Conservation (phyloP, 2,329 filamentous ascomycete genomes). For the Emergomyces africanus region DNA sequence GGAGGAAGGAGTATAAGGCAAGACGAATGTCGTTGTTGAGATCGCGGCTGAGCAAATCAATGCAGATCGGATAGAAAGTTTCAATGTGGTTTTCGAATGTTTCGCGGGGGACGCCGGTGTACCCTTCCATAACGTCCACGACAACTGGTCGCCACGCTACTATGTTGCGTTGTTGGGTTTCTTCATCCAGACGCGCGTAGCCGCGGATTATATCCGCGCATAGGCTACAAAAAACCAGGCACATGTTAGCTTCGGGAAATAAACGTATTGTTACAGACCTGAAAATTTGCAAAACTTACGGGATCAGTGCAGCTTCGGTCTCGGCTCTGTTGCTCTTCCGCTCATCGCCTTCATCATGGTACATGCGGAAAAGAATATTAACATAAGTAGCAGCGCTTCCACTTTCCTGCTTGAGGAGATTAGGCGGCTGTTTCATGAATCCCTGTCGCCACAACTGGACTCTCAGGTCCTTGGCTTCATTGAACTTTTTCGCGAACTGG, state of each 20-base stretch:
- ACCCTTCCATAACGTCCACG: constrained; percentile 91
- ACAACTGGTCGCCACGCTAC: constrained; percentile 95
- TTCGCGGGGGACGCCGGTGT: constrained; percentile 64
- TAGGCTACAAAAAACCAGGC: constrained; percentile 37
- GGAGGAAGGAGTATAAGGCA: constrained; percentile 63
- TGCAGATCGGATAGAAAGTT: constrained; percentile 73
- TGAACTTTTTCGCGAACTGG: constrained; percentile 93
- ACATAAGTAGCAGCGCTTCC: constrained; percentile 92
- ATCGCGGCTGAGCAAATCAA: constrained; percentile 73
- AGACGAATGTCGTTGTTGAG: constrained; percentile 65
- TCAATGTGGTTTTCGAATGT: constrained; percentile 70
- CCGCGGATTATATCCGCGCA: constrained; percentile 87
- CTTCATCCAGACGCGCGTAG: constrained; percentile 80
- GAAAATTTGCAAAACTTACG: constrained; percentile 34
- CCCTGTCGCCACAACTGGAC: constrained; percentile 93
- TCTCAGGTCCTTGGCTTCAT: constrained; percentile 89
- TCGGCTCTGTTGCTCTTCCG: constrained; percentile 65
- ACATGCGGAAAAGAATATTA: constrained; percentile 93
- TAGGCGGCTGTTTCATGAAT: constrained; percentile 99
- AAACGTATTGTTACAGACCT: not conserved
- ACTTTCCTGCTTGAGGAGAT: constrained; percentile 91
- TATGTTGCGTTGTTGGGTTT: constrained; percentile 94
- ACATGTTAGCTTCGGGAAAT: constrained; percentile 11
- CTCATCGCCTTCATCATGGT: constrained; percentile 75
- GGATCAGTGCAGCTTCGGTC: constrained; percentile 83